Base-by-base conservation (phyloP, 2,329 filamentous ascomycete species). In the Sporothrix protearum region DNA sequence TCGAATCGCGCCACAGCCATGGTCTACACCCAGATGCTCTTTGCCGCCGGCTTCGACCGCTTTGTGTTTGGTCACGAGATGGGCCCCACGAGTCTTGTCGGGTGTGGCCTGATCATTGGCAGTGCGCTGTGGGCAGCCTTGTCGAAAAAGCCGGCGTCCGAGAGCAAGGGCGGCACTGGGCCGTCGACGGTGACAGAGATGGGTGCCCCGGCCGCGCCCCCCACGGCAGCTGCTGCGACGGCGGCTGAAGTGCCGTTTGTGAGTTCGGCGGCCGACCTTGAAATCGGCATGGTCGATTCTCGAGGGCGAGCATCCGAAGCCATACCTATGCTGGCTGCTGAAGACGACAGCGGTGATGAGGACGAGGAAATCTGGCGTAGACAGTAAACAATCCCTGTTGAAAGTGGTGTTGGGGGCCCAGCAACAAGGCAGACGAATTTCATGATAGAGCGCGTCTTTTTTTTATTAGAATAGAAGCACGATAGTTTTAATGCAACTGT, bases 11-110 rank as follows among this genome's bases (percentile, higher is more conserved):
- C 86, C 8, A 87, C 85, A 19, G 82, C 84, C 69, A 88, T 89
- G 86, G 80, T 87, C 5, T 88, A 87, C 72, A 87, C 86, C 7
- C 84, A 87, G 61, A 87, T 88, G 82, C 77, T 88, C 49, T 88
- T 87, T 75, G 86, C 86, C 0, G 84, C 83, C 1, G 81, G 79
- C 55, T 85, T 87, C 74, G 86, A 88, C 75, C 78, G 81, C 51
- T 85, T 82, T 77, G 78, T 88, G 2, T 87, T 87, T 76, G 85
- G 84, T 1, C 82, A 85, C 66, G 77, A 77, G 25, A 87, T 87
- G 84, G 81, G 82, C 16, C 76, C 82, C 72, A 77, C 82, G 75
- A 88, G 85, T 71, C 77, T 86, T 7, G 77, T 81, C 2, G 86
- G 86, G 3, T 86, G 85, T 70, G 82, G 81, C 4, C 76, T 88